Conservation (phyloP, 176 grass and related monocot genomes). For the Hordeum marinum region DNA sequence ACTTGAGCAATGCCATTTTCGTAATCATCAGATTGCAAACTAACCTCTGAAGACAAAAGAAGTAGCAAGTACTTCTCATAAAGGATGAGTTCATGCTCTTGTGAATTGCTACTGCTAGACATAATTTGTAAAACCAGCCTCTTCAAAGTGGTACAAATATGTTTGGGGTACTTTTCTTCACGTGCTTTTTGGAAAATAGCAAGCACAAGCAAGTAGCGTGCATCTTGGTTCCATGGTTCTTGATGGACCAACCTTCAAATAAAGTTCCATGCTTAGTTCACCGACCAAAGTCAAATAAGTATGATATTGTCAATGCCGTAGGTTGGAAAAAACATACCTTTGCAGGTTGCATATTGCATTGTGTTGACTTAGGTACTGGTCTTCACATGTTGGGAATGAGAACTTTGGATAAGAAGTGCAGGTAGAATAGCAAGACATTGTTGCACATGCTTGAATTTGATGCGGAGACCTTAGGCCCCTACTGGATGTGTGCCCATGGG, state of each 20-base stretch:
- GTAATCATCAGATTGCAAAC: slow-evolving; percentile 63
- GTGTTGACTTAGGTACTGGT: slow-evolving; percentile 39
- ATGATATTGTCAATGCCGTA: not conserved
- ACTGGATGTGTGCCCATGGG: slow-evolving; percentile 28
- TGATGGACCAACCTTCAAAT: slow-evolving; percentile 68
- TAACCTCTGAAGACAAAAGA: slow-evolving; percentile 77
- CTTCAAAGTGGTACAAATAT: slow-evolving; percentile 54
- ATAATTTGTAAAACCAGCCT: slow-evolving; percentile 57
- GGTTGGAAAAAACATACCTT: slow-evolving; percentile 52
- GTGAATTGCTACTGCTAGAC: slow-evolving; percentile 32
- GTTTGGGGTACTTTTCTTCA: slow-evolving; percentile 76
- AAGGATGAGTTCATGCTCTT: slow-evolving; percentile 34
- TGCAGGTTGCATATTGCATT: slow-evolving; percentile 48
- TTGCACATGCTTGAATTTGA: slow-evolving; percentile 72
- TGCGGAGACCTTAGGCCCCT: slow-evolving; percentile 55
- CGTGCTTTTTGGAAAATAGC: slow-evolving; percentile 71
- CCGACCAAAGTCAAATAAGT: not conserved
- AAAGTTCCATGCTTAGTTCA: slow-evolving; percentile 3
- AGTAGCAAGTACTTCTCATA: slow-evolving; percentile 55
- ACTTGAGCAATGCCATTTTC: slow-evolving; percentile 42
- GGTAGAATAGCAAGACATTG: slow-evolving; percentile 72
- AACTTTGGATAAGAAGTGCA: slow-evolving; percentile 60
- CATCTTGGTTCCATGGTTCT: slow-evolving; percentile 84
- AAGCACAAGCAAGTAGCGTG: slow-evolving; percentile 75
- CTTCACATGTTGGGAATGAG: slow-evolving; percentile 77